A percentile compares a stretch with the other conserved stretches of the same genome.
These are phyloP conservation scores for Phoenix roebelenii DNA, from an alignment of 176 grass and related monocot genomes.

Conservation along the genomic window DNA sequence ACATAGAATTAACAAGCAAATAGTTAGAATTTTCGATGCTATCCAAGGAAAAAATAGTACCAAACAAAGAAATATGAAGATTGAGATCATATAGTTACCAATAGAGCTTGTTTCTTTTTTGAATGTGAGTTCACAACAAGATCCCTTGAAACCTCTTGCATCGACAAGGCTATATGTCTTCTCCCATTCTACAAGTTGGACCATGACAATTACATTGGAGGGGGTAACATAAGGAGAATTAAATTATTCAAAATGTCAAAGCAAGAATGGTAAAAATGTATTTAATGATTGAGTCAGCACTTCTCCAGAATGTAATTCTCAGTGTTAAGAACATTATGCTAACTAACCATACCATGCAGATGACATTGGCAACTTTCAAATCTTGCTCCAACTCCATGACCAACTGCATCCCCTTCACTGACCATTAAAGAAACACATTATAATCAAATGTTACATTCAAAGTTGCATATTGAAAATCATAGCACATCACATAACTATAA, in stretches of 20 bases:
- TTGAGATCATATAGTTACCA: slow-evolving; percentile 45
- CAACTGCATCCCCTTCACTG: slow-evolving; percentile 99
- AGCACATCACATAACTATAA: too few species aligned
- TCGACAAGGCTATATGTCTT: slow-evolving; percentile 76
- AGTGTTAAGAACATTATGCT: not conserved
- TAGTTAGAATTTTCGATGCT: too few species aligned
- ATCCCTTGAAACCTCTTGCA: slow-evolving; percentile 90
- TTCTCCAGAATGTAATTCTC: too few species aligned
- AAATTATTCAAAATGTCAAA: too few species aligned
- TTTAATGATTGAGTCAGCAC: too few species aligned
- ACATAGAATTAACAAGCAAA: too few species aligned
- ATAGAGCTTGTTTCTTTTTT: slow-evolving; percentile 91
- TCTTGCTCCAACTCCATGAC: slow-evolving; percentile 96
- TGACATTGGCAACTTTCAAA: slow-evolving; percentile 93
- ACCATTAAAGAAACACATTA: slow-evolving; percentile 4
- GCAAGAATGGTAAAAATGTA: not conserved
- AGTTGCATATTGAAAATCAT: too few species aligned
- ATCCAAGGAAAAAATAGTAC: slow-evolving; percentile 8
- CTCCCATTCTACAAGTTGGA: slow-evolving; percentile 68
- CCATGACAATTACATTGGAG: too few species aligned
- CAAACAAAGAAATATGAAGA: slow-evolving; percentile 7
- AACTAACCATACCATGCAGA: slow-evolving; percentile 58
- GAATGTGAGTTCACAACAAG: slow-evolving; percentile 98
- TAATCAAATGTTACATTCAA: too few species aligned
- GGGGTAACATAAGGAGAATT: too few species aligned